Evolutionary conservation across 2,329 filamentous ascomycete species (phyloP).

Genomic region (Trichoderma sp.): DNA sequence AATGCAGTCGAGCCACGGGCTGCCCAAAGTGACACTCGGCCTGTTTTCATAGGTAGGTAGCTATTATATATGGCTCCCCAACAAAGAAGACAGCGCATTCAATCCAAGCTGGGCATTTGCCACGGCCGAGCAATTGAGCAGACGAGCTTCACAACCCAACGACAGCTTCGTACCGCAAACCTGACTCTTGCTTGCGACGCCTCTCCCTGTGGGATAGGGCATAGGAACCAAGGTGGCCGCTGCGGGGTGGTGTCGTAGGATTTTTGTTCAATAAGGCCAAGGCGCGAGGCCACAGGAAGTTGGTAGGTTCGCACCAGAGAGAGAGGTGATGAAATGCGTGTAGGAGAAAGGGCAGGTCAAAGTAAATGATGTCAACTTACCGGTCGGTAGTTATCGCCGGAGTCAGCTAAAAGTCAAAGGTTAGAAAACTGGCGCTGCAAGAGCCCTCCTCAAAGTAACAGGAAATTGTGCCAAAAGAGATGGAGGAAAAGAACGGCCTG

Average conservation of each 20-base stretch:
- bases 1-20: neutral
- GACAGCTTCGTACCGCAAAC: neutral
- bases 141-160: neutral
- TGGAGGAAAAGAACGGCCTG: constrained; percentile 26
- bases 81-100: neutral
- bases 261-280: neutral
- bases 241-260: constrained; percentile 13
- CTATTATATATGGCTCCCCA: neutral
- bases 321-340: neutral
- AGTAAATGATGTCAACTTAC: constrained; percentile 39
- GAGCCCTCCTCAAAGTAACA: constrained; percentile 22
- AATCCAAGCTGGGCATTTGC: neutral
- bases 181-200: neutral
- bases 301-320: neutral
- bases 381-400: constrained; percentile 60
- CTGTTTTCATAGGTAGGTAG: neutral
- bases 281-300: neutral
- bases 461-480: constrained; percentile 28
- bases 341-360: neutral
- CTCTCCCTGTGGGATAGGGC: neutral
- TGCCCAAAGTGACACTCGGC: neutral
- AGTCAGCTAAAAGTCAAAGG: constrained; percentile 51
- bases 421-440: constrained; percentile 39
- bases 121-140: neutral
- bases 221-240: neutral